Percentiles rank a stretch among this genome's conserved stretches.
phyloP scores from a whole-genome alignment of 1,139 yeast genomes.

The Yamadazyma blattariae region DNA sequence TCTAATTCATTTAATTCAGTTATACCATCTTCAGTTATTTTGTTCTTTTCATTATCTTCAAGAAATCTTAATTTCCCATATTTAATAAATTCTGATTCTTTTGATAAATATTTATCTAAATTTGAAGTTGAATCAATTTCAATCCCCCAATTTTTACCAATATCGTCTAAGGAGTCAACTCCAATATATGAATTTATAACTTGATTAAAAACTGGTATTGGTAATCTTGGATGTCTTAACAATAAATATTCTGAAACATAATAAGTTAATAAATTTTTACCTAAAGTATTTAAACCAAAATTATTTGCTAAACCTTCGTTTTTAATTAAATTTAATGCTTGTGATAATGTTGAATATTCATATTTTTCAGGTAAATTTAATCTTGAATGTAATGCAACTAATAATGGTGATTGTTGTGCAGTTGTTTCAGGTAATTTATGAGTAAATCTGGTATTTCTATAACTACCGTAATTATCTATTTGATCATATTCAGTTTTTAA shows the following conservation, averaged over 20 bases:
- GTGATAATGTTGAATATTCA: constrained; percentile 69
- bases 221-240: constrained; percentile 83
- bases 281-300: constrained; percentile 76
- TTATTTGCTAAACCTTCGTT: constrained; percentile 62
- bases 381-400: constrained; percentile 80
- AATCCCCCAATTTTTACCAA: constrained; percentile 86
- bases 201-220: constrained; percentile 69
- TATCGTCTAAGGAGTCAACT: constrained; percentile 54
- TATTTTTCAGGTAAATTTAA: constrained; percentile 57
- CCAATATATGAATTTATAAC: constrained; percentile 77
- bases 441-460: constrained; percentile 41
- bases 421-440: constrained; percentile 50
- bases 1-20: constrained; percentile 42
- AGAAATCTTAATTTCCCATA: constrained; percentile 64
- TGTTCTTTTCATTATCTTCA: constrained; percentile 29
- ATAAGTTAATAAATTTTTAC: constrained; percentile 72
- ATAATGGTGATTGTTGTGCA: constrained; percentile 61
- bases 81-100: constrained; percentile 62
- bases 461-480: constrained; percentile 38
- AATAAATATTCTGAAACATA: constrained; percentile 74
- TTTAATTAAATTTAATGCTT: constrained; percentile 57
- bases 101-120: constrained; percentile 64
- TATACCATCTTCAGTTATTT: constrained; percentile 48
- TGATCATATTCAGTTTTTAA: constrained; percentile 31
- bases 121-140: constrained; percentile 67